Conservation (phyloP, 2,329 filamentous ascomycete species). For the Samsoniella hepiali region DNA sequence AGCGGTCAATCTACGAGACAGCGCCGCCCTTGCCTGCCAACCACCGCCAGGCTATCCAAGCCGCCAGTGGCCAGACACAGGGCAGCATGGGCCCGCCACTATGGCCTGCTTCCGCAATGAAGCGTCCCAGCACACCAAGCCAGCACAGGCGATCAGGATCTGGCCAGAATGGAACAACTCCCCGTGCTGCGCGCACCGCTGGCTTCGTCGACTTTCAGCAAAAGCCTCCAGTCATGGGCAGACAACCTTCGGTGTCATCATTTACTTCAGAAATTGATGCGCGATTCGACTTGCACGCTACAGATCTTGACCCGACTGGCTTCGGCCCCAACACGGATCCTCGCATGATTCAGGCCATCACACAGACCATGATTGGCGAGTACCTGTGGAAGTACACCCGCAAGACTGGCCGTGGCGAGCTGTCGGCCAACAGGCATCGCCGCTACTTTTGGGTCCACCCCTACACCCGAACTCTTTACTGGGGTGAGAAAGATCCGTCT, state of each 20-base stretch:
- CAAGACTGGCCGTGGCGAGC: constrained; percentile 81
- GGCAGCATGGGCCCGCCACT: constrained; percentile 78
- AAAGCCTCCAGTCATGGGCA: constrained; percentile 32
- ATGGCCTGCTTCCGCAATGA: constrained; percentile 71
- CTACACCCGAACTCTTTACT: constrained; percentile 94
- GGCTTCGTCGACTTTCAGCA: constrained; percentile 50
- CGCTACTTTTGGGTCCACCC: constrained; percentile 99
- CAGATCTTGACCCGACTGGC: constrained; percentile 52
- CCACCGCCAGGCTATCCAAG: constrained; percentile 80
- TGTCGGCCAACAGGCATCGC: constrained; percentile 85
- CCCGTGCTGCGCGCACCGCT: constrained; percentile 46
- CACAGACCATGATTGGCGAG: constrained; percentile 98
- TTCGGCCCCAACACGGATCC: constrained; percentile 78
- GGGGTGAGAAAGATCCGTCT: constrained; percentile 88
- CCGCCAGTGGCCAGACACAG: constrained; percentile 50
- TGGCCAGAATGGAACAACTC: constrained; percentile 57
- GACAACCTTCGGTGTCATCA: constrained; percentile 83
- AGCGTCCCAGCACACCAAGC: constrained; percentile 60
- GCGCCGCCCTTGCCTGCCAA: constrained; percentile 75
- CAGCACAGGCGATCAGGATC: constrained; percentile 45
- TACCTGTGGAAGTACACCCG: constrained; percentile 99
- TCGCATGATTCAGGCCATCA: constrained; percentile 98
- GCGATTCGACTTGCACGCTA: constrained; percentile 72
- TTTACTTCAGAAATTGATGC: constrained; percentile 93
- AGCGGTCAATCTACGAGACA: constrained; percentile 38